These are phyloP conservation scores for Rhododendron molle DNA, from an alignment of 148 eudicot genomes.

Conservation along the genomic window DNA sequence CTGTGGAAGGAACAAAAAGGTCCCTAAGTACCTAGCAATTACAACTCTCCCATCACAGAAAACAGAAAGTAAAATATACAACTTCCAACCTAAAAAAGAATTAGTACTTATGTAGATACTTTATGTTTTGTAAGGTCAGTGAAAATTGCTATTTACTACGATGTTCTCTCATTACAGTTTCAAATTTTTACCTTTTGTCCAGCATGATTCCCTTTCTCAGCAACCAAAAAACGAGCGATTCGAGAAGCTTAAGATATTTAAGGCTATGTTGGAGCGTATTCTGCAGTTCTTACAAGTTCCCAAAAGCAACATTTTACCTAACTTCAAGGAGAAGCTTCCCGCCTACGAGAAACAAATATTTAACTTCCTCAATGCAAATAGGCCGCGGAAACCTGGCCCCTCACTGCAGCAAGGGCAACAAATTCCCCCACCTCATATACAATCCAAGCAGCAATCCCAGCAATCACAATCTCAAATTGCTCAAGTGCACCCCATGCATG, in stretches of 20 bases:
- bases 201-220: slow-evolving; percentile 75
- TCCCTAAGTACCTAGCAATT: not conserved
- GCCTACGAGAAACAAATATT: slow-evolving; percentile 72
- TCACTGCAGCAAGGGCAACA: slow-evolving; percentile 63
- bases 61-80: not conserved
- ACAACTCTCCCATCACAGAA: not conserved
- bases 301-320: slow-evolving; percentile 41
- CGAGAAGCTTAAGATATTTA: slow-evolving; percentile 63
- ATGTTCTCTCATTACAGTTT: not conserved
- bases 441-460: slow-evolving; percentile 54
- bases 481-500: slow-evolving; percentile 40
- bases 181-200: slow-evolving; percentile 17
- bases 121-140: not conserved
- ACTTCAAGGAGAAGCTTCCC: slow-evolving; percentile 50
- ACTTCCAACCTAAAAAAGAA: not conserved
- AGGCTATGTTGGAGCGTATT: slow-evolving; percentile 64
- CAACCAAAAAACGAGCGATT: slow-evolving; percentile 53
- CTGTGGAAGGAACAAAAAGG: not conserved
- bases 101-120: not conserved
- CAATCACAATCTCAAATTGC: too few species aligned
- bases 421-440: slow-evolving; percentile 50
- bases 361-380: slow-evolving; percentile 45
- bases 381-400: slow-evolving; percentile 52
- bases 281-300: slow-evolving; percentile 47
- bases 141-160: too few species aligned